These are phyloP conservation scores for Daldinia sp. DNA, from an alignment of 2,329 filamentous ascomycete genomes.

Conservation along the genomic window DNA sequence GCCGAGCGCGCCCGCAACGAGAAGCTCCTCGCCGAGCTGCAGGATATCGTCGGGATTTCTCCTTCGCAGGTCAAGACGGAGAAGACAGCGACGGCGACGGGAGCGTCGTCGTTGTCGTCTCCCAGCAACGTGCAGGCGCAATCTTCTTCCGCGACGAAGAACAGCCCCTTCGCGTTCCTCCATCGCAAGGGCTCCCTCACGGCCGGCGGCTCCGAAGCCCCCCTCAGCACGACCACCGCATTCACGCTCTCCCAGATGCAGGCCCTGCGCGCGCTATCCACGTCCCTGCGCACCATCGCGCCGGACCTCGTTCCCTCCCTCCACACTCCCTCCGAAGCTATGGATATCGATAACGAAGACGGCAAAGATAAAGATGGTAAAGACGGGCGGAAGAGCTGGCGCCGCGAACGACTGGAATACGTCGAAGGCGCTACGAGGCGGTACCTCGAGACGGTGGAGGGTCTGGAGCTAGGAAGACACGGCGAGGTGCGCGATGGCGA, in stretches of 20 bases:
- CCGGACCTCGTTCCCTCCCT: constrained; percentile 65
- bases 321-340: constrained; percentile 46
- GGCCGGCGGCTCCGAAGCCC: constrained; percentile 64
- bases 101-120: neutral
- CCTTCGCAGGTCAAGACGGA: constrained; percentile 47
- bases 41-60: constrained; percentile 49
- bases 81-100: constrained; percentile 28
- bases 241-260: constrained; percentile 89
- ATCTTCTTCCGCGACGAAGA: constrained; percentile 1
- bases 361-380: constrained; percentile 1
- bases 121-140: constrained; percentile 22
- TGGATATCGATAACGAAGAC: constrained; percentile 47
- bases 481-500: constrained; percentile 75
- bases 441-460: constrained; percentile 78
- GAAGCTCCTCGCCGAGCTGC: constrained; percentile 47
- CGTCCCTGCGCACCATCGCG: constrained; percentile 71
- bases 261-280: constrained; percentile 75
- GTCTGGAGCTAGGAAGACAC: constrained; percentile 72
- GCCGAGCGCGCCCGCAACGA: constrained; percentile 62
- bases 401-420: constrained; percentile 81
- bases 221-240: constrained; percentile 76
- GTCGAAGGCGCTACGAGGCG: constrained; percentile 83
- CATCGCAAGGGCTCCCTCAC: constrained; percentile 64
- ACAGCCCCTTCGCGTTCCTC: constrained; percentile 67
- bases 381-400: constrained; percentile 64